Percentiles rank a stretch among this genome's conserved stretches.
These are phyloP conservation scores for Neonothopanus nambi DNA, from an alignment of 1,284 basidiomycete genomes.

Conservation along the genomic window DNA sequence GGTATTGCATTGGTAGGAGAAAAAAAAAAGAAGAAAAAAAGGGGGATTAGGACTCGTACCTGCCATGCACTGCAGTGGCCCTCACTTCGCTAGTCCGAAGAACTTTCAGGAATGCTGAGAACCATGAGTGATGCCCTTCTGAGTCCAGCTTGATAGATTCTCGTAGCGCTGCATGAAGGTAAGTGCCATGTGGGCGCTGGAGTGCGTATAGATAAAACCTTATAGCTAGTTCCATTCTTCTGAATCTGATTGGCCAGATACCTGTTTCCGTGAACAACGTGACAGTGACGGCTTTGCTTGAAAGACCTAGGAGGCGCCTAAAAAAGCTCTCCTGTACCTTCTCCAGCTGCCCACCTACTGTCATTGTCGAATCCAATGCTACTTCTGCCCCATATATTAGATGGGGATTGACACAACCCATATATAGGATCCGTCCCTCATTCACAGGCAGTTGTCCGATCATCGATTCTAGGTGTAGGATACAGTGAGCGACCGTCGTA, in stretches of 20 bases:
- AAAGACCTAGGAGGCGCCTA: neutral
- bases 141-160: neutral
- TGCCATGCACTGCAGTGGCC: too few species aligned
- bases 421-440: slow-evolving; percentile 1
- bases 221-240: neutral
- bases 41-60: too few species aligned
- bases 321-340: neutral
- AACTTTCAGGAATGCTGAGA: neutral
- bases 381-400: neutral
- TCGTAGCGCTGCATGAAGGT: neutral
- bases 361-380: neutral
- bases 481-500: neutral
- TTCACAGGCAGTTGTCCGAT: slow-evolving; percentile 4
- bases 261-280: neutral
- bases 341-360: neutral
- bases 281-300: neutral
- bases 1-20: too few species aligned
- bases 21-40: too few species aligned
- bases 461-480: slow-evolving; percentile 10
- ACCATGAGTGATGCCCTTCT: neutral
- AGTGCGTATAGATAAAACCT: neutral
- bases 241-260: neutral
- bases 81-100: too few species aligned
- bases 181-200: neutral
- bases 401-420: neutral